A percentile compares a stretch with the other conserved stretches of the same genome.
Conservation (phyloP, 352 stramenopile species). For the Phytophthora capsici region DNA sequence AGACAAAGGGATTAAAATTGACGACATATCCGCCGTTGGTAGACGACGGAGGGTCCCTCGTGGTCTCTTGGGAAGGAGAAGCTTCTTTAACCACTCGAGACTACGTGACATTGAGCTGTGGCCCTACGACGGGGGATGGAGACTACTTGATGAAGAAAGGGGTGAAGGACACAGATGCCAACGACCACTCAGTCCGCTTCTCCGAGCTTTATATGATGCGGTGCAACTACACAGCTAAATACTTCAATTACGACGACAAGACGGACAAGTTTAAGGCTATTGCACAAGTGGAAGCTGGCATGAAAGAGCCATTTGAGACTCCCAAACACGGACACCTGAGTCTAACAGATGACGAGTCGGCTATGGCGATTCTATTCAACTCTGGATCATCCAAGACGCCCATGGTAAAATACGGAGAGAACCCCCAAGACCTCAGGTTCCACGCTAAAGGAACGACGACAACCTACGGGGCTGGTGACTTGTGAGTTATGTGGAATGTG, state of each 20-base stretch:
- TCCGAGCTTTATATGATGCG: slow-evolving; percentile 72
- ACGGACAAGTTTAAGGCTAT: slow-evolving; percentile 30
- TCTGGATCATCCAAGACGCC: slow-evolving; percentile 59
- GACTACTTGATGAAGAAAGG: slow-evolving; percentile 56
- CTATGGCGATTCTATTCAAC: slow-evolving; percentile 81
- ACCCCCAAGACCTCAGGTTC: slow-evolving; percentile 25
- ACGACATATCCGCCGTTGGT: slow-evolving; percentile 46
- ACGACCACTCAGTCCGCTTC: slow-evolving; percentile 60
- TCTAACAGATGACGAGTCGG: slow-evolving; percentile 51
- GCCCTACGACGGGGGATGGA: slow-evolving; percentile 45
- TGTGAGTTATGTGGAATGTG: slow-evolving; percentile 36
- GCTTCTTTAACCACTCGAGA: slow-evolving; percentile 36
- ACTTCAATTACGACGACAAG: slow-evolving; percentile 51
- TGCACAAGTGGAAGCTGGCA: slow-evolving; percentile 45
- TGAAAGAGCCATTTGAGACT: slow-evolving; percentile 56
- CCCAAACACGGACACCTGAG: slow-evolving; percentile 81
- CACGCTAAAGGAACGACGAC: slow-evolving; percentile 47
- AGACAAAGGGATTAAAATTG: slow-evolving; percentile 31
- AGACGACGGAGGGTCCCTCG: slow-evolving; percentile 55
- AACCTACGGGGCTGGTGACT: slow-evolving; percentile 62
- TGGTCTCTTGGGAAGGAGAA: slow-evolving; percentile 52
- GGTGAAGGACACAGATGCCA: slow-evolving; percentile 39
- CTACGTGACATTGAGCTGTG: slow-evolving; percentile 75
- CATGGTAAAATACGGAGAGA: slow-evolving; percentile 49
- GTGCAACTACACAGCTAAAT: slow-evolving; percentile 70